Conservation (phyloP, 192 early-diverging fungal species). For the Coemansia umbellata region DNA sequence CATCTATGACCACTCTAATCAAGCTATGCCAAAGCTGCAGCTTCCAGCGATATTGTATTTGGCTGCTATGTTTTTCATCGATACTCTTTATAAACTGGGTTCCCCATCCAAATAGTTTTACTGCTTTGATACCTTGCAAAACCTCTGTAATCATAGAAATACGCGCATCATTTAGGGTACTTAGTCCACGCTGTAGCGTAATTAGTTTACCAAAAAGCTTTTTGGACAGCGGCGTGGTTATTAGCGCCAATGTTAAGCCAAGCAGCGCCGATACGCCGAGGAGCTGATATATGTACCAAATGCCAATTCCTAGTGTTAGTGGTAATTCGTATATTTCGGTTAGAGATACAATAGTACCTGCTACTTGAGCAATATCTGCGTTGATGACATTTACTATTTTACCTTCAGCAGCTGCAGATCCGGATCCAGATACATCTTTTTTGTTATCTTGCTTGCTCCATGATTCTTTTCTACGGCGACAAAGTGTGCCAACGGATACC, state of each 20-base stretch:
- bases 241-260: constrained; percentile 61
- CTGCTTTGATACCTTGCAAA: constrained; percentile 76
- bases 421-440: constrained; percentile 8
- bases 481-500: constrained; percentile 55
- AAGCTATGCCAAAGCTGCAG: constrained; percentile 54
- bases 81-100: constrained; percentile 63
- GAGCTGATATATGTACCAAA: constrained; percentile 62
- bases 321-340: constrained; percentile 56
- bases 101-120: constrained; percentile 86
- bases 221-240: constrained; percentile 52
- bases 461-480: constrained; percentile 36
- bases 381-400: constrained; percentile 62
- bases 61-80: constrained; percentile 49
- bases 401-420: constrained; percentile 40
- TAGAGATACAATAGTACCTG: constrained; percentile 41
- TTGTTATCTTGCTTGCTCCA: constrained; percentile 28
- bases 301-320: constrained; percentile 56
- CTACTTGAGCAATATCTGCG: constrained; percentile 56
- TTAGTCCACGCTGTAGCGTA: constrained; percentile 48
- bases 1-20: constrained; percentile 27
- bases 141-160: constrained; percentile 72
- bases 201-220: constrained; percentile 42
- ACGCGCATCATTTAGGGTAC: constrained; percentile 58
- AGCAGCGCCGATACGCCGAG: constrained; percentile 71
- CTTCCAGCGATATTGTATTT: constrained; percentile 43